Base-by-base conservation (phyloP, 768 basidiomycete genomes). In the Boletellus ananas region DNA sequence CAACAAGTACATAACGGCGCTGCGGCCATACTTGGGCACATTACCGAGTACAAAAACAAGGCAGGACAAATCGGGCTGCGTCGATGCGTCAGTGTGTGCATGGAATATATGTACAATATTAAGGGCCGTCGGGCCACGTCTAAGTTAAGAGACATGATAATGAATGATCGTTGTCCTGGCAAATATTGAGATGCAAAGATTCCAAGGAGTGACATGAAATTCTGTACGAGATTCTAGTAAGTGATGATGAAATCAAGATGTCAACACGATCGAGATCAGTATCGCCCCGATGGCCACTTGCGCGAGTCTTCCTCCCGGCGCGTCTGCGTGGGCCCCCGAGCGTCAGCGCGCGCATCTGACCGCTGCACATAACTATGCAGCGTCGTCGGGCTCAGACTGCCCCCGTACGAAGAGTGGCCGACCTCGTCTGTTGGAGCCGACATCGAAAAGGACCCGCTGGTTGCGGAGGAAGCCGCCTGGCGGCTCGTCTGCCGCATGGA, bases 401-500 rank as follows among this genome's bases (percentile, higher is more conserved):
- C 62, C 14, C 68, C 65, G 48, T 72, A 78, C 33, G 69, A 58
- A 10, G 61, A 47, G 39, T 64, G 64, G 56, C 68, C 36, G 59
- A 69, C 54, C 67, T 69, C 63, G n/a, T 58, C 60, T 1, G 58
- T 3, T n/a, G 68, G 57, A 68, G 72, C 57, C 4, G 72, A 49
- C 54, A 78, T 66, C 21, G 74, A 64, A 63, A 78, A 82, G 6
- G 79, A 60, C 35, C 67, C 65, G 31, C 74, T 67, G 34, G 70
- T 67, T 44, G 70, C 68, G 50, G 76, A 70, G 43, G 76, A 74
- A 4, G 81, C 63, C 34, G 71, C 72, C 67, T 87, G 85, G 49
- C 85, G 80, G 56, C 81, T 83, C 12, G 84, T 85, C 67, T 89
- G 86, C 45, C 86, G 76, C 84, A 85, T 87, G 8, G 86, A 84